Conservation (phyloP, 352 stramenopile genomes). For the Phytopythium aichiense region DNA sequence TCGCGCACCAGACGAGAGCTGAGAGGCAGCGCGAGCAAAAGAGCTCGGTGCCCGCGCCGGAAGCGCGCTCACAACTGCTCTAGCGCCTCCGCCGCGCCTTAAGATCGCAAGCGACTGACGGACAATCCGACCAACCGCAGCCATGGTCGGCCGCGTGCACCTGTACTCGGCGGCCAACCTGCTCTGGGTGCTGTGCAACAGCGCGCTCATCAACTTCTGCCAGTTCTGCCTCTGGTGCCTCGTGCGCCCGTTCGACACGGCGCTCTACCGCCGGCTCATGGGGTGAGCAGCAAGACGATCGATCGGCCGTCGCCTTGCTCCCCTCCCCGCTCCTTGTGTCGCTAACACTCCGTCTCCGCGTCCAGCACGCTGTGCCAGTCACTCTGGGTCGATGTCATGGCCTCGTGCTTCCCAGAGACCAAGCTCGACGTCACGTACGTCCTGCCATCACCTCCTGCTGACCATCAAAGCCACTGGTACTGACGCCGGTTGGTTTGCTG, state of each 20-base stretch:
- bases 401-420: constrained; percentile 80
- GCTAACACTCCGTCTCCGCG: background rate
- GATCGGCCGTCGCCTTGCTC: background rate
- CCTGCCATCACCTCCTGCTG: background rate
- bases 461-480: background rate
- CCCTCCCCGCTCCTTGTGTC: background rate
- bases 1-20: background rate
- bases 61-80: constrained; percentile 4
- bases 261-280: constrained; percentile 78
- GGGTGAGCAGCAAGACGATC: constrained; percentile 19
- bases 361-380: constrained; percentile 52
- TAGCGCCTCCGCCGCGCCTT: background rate
- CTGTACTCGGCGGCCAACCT: constrained; percentile 72
- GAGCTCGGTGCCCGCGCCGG: background rate
- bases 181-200: constrained; percentile 85
- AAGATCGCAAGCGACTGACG: background rate
- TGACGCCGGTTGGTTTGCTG: background rate
- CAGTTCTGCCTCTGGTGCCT: constrained; percentile 82
- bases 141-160: constrained; percentile 55
- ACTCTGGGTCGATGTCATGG: constrained; percentile 86
- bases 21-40: background rate
- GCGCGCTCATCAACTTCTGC: constrained; percentile 71
- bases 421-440: constrained; percentile 79
- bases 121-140: background rate
- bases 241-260: constrained; percentile 77